Base-by-base conservation (phyloP, 2,329 filamentous ascomycete species). In the Xylariaceae sp. region DNA sequence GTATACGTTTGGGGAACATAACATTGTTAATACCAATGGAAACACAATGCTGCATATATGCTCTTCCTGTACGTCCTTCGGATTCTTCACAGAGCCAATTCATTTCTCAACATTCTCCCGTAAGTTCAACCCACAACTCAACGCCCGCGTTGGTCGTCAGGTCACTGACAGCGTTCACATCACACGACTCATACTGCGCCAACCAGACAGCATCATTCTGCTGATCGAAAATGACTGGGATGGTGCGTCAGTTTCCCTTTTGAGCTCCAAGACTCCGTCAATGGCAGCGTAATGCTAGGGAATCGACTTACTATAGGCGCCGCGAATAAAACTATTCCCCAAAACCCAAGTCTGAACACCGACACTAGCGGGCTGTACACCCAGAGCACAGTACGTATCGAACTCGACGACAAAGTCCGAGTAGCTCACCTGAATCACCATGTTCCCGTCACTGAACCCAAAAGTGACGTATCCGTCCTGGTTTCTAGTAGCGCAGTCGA, bases 401-500 rank as follows among this genome's bases (percentile, higher is more conserved):
- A 64, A 66, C 41, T 59, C 52, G 29, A 62, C 52, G 21, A 75
- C 65, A 32, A 77, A 69, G 48, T 76, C 71, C 33, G 64, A 66
- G 41, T 74, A 66, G 32, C 62, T 56, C 19, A 75, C 72, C 23
- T 65, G 66, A 47, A 76, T 72, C 5, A 64, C 57, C 50, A 66
- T 58, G 12, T 69, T 56, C 1, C 61, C 73, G 11, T 55, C 45
- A 44, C 69, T 72, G 52, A 75, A 75, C 14, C 67, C 65, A 45
- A 72, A 76, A 47, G 70, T 67, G 27, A 75, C 57, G 4, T 64
- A 67, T n/a, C 71, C 70, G 39, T 62, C 57, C 11, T 65, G 58
- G 35, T 66, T 53, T n/a, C 66, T 59, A 54, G 62, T 64, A 33
- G 60, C 55, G 44, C 72, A 74, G n/a, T 66, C 58, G n/a, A 67